Conservation (phyloP, 768 basidiomycete species). For the Sporobolomyces pararoseus region DNA sequence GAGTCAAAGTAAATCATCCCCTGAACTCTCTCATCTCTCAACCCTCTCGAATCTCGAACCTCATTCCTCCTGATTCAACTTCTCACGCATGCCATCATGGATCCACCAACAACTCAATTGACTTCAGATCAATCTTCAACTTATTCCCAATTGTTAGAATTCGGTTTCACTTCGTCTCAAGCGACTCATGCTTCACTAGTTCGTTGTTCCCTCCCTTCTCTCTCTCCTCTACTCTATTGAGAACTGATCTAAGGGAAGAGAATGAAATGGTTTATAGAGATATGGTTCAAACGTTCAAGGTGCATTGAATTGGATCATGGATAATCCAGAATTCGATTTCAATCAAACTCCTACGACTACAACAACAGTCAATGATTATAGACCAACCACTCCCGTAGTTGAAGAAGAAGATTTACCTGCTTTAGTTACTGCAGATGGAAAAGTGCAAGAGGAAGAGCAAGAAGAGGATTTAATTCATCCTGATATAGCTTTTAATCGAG, state of each 20-base stretch:
- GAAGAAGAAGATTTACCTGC: not conserved
- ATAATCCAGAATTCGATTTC: not conserved
- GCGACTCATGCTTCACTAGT: conserved; percentile 3
- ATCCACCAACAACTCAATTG: too few relatives aligned
- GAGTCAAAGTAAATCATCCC: too few relatives aligned
- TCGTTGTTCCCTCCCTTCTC: not conserved
- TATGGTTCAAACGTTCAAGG: conserved; percentile 3
- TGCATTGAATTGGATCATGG: conserved; percentile 5
- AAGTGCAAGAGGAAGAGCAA: not conserved
- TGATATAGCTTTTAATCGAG: too few relatives aligned
- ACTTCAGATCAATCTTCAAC: not conserved
- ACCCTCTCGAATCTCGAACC: too few relatives aligned
- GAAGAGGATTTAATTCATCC: too few relatives aligned
- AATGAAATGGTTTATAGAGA: conserved; percentile 4
- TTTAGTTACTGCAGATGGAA: not conserved
- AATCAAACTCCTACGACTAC: not conserved
- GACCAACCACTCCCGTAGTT: not conserved
- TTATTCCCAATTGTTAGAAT: not conserved
- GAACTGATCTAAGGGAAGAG: not conserved
- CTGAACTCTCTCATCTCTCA: too few relatives aligned
- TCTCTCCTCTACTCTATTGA: not conserved
- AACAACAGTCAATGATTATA: not conserved
- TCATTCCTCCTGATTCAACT: too few relatives aligned
- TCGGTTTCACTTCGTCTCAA: conserved; percentile 14
- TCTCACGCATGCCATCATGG: too few relatives aligned